Evolutionary conservation across 208 protist species (phyloP), one percentile per base, ranked within the genome.

Genomic region (Angomonas ambiguus): DNA sequence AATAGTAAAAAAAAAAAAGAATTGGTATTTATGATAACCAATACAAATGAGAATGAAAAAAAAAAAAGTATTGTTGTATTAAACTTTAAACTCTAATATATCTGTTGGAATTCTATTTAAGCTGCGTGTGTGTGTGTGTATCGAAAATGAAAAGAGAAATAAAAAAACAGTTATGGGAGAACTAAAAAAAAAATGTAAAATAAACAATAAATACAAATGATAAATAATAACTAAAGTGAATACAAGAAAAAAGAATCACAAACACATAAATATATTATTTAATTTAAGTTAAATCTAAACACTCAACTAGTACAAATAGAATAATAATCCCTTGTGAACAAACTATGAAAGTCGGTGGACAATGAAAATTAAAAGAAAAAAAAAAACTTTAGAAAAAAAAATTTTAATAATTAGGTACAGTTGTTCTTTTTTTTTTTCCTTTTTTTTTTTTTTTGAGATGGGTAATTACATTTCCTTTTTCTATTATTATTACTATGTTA

Each of bases 51-150:
- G 25, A 56, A 56, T 45, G 38, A 55, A 51, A 57, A 42, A 41
- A 62, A 67, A 45, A 67, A 60, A 32, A 65, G 55, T 61, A 16
- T 32, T 13, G 5, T 32, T n/a, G 33, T 33, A 61, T 20, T n/a
- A n/a, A n/a, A n/a, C n/a, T n/a, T n/a, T n/a, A n/a, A n/a, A n/a
- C n/a, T n/a, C n/a, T n/a, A n/a, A n/a, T n/a, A n/a, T n/a, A n/a
- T n/a, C n/a, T n/a, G n/a, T n/a, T n/a, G n/a, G n/a, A n/a, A n/a
- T n/a, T n/a, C n/a, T n/a, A n/a, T n/a, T n/a, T n/a, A n/a, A n/a
- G n/a, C n/a, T n/a, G n/a, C n/a, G n/a, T n/a, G n/a, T n/a, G n/a
- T n/a, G 13, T 32, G 30, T 25, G 11, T 61, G 55, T 61, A 30
- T 8, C 8, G 8, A n/a, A 45, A n/a, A 16, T 16, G 16, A 56